These are phyloP conservation scores for Xylariaceae sp. DNA, from an alignment of 2,329 filamentous ascomycete species.

Conservation along the genomic window DNA sequence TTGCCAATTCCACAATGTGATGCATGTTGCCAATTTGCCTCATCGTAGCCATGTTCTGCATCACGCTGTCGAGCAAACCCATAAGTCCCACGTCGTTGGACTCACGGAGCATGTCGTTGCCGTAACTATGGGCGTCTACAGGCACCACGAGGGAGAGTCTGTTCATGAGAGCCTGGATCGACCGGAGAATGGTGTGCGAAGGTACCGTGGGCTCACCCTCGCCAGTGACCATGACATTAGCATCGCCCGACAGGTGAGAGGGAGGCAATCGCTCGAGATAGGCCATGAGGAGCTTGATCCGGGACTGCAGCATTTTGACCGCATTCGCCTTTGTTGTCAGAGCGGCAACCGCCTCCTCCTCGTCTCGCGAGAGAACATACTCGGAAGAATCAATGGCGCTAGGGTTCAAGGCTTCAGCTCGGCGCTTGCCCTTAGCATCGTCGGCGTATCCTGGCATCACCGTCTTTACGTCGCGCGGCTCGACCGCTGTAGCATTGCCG, in stretches of 20 bases:
- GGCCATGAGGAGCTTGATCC: constrained; percentile 64
- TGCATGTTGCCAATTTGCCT: constrained; percentile 74
- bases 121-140: constrained; percentile 58
- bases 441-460: constrained; percentile 38
- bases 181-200: constrained; percentile 73
- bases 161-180: constrained; percentile 78
- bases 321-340: constrained; percentile 88
- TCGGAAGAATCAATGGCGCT: constrained; percentile 33
- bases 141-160: constrained; percentile 79
- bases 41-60: constrained; percentile 65
- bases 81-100: constrained; percentile 79
- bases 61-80: constrained; percentile 67
- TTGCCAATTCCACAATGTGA: constrained; percentile 47
- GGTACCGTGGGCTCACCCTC: constrained; percentile 38
- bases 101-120: constrained; percentile 67
- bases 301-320: constrained; percentile 82
- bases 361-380: constrained; percentile 48
- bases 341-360: constrained; percentile 56
- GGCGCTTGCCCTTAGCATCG: constrained; percentile 49
- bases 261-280: constrained; percentile 72
- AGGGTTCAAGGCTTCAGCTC: constrained; percentile 33
- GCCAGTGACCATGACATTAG: constrained; percentile 31
- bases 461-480: constrained; percentile 36
- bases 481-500: constrained; percentile 66
- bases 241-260: constrained; percentile 51